A percentile compares a stretch with the other conserved stretches of the same genome.
These are phyloP conservation scores for Euphrasia arctica DNA, from an alignment of 305 asterid species.

Conservation along the genomic window DNA sequence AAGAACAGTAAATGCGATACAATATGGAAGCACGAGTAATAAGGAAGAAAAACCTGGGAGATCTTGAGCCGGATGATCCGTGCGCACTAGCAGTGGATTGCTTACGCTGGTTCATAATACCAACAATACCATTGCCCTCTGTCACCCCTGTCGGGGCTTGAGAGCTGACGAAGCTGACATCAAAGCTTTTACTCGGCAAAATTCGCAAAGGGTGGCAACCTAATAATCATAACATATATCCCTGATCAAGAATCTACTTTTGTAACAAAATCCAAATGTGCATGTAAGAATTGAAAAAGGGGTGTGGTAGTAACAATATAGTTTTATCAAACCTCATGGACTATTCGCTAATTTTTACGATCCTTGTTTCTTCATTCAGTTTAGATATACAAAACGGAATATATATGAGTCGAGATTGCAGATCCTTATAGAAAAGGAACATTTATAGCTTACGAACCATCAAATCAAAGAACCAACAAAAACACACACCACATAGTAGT, in stretches of 20 bases:
- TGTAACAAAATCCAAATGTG: too few relatives aligned
- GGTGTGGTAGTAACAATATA: too few relatives aligned
- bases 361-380: not conserved
- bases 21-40: not conserved
- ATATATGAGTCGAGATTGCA: not conserved
- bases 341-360: too few relatives aligned
- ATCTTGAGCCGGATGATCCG: slow-evolving; percentile 25
- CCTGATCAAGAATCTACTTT: not conserved
- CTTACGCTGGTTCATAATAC: slow-evolving; percentile 24
- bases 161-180: slow-evolving; percentile 27
- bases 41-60: slow-evolving; percentile 40
- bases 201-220: slow-evolving; percentile 41
- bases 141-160: slow-evolving; percentile 17
- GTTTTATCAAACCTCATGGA: too few relatives aligned
- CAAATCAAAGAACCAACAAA: not conserved
- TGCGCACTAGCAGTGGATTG: slow-evolving; percentile 22
- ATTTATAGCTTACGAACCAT: not conserved
- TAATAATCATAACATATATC: not conserved
- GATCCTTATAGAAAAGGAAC: not conserved
- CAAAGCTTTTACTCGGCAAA: slow-evolving; percentile 34
- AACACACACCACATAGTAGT: not conserved
- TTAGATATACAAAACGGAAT: too few relatives aligned
- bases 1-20: not conserved
- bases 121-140: slow-evolving; percentile 22
- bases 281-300: too few relatives aligned